A percentile compares a stretch with the other conserved stretches of the same genome.
Conservation (phyloP, 306 rosid species). For the Amphicarpaea edgeworthii region DNA sequence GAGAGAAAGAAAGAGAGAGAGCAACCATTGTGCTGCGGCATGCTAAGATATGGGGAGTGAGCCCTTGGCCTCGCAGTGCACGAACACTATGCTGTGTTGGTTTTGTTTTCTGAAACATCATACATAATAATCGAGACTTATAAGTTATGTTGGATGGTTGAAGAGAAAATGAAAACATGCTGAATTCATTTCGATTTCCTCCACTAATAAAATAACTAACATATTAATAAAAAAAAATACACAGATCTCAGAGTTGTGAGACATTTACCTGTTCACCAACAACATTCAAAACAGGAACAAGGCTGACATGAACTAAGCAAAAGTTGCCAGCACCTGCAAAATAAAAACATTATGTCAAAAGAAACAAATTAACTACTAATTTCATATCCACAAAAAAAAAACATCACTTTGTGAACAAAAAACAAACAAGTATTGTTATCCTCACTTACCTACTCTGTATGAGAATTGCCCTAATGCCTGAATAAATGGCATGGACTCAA, state of each 20-base stretch:
- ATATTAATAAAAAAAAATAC: no score
- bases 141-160: no score
- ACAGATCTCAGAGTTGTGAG: slow-evolving; percentile 18
- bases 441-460: slow-evolving; percentile 78
- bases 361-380: neutral
- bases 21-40: slow-evolving; percentile 82
- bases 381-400: slow-evolving; percentile 24
- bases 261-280: slow-evolving; percentile 87
- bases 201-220: no score
- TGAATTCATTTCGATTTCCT: no score
- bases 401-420: neutral
- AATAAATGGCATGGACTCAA: slow-evolving; percentile 84
- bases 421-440: slow-evolving; percentile 7
- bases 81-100: slow-evolving; percentile 93
- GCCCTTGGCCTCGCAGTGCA: slow-evolving; percentile 76
- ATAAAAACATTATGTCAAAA: slow-evolving; percentile 22
- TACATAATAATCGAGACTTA: slow-evolving; percentile 33
- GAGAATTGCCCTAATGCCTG: slow-evolving; percentile 88
- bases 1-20: slow-evolving; percentile 21
- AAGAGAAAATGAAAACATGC: no score
- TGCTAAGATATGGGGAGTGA: slow-evolving; percentile 77
- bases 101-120: slow-evolving; percentile 88
- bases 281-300: slow-evolving; percentile 84
- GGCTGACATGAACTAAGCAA: slow-evolving; percentile 87
- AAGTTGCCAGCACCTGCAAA: slow-evolving; percentile 74